Evolutionary conservation across 2,329 filamentous ascomycete species (phyloP), one percentile per base, ranked within the genome.

Genomic region (Cytospora piceae): DNA sequence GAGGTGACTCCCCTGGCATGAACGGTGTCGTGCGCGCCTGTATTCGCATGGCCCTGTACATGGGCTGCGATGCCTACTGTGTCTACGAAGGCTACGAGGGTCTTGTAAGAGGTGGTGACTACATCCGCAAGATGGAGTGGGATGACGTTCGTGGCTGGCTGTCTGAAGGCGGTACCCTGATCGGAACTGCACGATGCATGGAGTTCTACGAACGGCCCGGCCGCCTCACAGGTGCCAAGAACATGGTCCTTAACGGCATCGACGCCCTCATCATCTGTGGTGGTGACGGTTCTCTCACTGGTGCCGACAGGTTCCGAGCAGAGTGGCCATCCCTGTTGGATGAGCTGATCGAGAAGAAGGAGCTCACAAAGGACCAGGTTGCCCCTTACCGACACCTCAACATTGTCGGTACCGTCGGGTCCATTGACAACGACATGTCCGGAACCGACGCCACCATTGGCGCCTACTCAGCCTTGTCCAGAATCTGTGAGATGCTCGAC

Each of bases 351-450:
- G 75, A 86, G 58, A 91, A 80, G 3, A 88, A 88, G 61, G 85
- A 94, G 73, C 83, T 97, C 72, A 89, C 87, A 8, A 73, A 81
- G 53, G 85, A 90, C 64, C 90, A 97, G 75, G 80, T 92, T 66
- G 82, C 87, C 55, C 90, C 91, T 2, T 96, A 93, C 83, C 85
- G 86, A 73, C 88, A 96, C 71, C 86, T 99, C 74, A 99, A 98
- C 79, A 97, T 99, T 71, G 94, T 98, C 62, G 95, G 95, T 57
- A 83, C 98, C 60, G 95, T 99, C 32, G 95, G 95, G 65, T 97
- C 93, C 62, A 99, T 99, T 74, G 95, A 99, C 83, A 99, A 99
- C 76, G 95, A 99, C 75, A 90, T 99, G 79, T 96, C 94, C 58
- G 93, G 93, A 70, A 99, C 95, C 15, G 95, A 99, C 78, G 94